Evolutionary conservation across 2,329 filamentous ascomycete species (phyloP), one percentile per base, ranked within the genome.

Genomic region (Colletotrichum incanum): DNA sequence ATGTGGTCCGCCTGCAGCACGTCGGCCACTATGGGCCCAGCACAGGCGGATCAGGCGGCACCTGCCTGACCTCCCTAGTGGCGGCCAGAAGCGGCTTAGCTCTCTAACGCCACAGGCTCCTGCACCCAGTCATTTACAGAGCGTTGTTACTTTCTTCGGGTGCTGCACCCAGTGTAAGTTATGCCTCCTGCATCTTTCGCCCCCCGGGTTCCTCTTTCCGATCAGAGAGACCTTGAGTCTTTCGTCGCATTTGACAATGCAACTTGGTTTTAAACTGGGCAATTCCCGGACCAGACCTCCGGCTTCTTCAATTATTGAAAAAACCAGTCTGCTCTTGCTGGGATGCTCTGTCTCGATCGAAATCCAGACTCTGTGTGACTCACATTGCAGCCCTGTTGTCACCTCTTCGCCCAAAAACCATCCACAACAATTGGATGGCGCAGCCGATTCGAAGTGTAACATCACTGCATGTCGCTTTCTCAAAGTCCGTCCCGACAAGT

Each of bases 151-250:
- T 55, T 34, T 14, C 31, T 26, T 18, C n/a, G 55, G 37, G 55
- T 58, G 55, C 55, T 58, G 55, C n/a, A 58, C 37, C 55, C 55
- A 49, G 45, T 20, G n/a, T 43, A n/a, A 41, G n/a, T 14, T 7
- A 26, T 20, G 20, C 8, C 14, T 58, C 43, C 12, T 26, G 2
- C 31, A 39, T 26, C 43, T 37, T 50, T 61, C 59, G 59, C 43
- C 59, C 23, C 26, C 49, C 9, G 26, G 6, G 9, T 34, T 55
- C 11, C 20, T 31, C 20, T 49, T 16, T 34, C 41, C 7, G 26
- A 23, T 12, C 12, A 26, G 16, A n/a, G 12, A 61, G 41, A 37
- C 5, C 16, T 54, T 20, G 31, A 6, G 18, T 18, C 18, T 55
- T 37, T 37, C 52, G 31, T 37, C 26, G 49, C 52, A 55, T 26